These are phyloP conservation scores for Dryadomyces sulphureus DNA, from an alignment of 2,329 filamentous ascomycete genomes.

Conservation along the genomic window DNA sequence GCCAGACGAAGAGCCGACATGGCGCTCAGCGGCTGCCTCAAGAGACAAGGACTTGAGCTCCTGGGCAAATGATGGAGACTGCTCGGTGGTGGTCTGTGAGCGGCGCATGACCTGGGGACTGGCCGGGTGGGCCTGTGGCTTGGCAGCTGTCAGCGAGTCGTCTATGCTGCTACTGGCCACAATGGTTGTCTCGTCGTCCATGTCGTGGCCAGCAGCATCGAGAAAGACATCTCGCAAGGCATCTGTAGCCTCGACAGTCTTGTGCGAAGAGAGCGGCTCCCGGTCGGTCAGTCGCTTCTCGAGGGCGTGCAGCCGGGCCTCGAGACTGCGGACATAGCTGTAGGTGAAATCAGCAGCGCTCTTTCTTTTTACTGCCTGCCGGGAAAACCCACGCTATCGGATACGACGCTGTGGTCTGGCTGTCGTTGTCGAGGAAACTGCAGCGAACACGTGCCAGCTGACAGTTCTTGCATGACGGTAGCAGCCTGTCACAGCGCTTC, in stretches of 20 bases:
- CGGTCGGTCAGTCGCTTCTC: not conserved
- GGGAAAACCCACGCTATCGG: constrained; percentile 24
- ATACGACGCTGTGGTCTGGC: constrained; percentile 22
- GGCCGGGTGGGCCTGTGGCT: not conserved
- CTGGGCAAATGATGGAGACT: constrained; percentile 12
- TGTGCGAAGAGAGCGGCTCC: not conserved
- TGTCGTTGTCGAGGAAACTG: constrained; percentile 24
- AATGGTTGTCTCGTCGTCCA: not conserved
- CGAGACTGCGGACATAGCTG: constrained; percentile 3
- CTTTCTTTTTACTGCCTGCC: not conserved
- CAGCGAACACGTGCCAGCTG: constrained; percentile 20
- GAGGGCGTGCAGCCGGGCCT: constrained; percentile 3
- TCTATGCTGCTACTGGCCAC: not conserved
- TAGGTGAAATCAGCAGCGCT: not conserved
- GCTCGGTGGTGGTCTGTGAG: constrained; percentile 1
- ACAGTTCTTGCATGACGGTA: constrained; percentile 25
- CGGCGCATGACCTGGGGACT: not conserved
- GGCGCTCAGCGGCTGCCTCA: constrained; percentile 27
- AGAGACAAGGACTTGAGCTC: constrained; percentile 24
- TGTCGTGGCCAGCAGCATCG: not conserved
- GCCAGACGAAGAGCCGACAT: constrained; percentile 28
- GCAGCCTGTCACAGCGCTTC: constrained; percentile 24
- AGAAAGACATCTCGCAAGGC: not conserved
- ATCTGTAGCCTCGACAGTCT: not conserved
- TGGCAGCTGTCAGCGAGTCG: not conserved